phyloP scores from a whole-genome alignment of 225 moss, liverwort and hornwort genomes.

The Polytrichum commune region DNA sequence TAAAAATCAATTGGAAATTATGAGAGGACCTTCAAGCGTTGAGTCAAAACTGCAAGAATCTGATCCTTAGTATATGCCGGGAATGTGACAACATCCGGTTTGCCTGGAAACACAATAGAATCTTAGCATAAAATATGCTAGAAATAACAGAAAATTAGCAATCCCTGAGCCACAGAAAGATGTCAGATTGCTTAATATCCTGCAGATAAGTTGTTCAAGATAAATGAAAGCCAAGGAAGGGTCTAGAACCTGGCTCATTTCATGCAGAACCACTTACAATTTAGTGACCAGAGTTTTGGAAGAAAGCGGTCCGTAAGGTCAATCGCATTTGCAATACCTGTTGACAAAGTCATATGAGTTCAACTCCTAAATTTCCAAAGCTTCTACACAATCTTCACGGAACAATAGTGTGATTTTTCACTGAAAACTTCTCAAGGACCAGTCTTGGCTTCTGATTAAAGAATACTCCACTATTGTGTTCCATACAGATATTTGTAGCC shows the following conservation, averaged over 20 bases:
- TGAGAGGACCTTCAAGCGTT: constrained; percentile 57
- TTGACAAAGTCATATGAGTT: constrained; percentile 8
- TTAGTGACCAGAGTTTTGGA: constrained; percentile 70
- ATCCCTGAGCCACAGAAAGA: no score
- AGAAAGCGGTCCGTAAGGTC: constrained; percentile 90
- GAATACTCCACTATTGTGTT: no score
- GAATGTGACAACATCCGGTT: constrained; percentile 83
- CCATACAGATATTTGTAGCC: no score
- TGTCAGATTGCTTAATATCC: no score
- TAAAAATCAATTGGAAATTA: neutral
- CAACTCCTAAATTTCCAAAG: neutral
- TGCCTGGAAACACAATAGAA: constrained; percentile 44
- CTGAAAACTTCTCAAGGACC: neutral
- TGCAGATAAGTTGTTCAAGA: neutral
- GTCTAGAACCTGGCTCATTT: neutral
- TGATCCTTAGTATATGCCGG: constrained; percentile 91
- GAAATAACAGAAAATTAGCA: neutral
- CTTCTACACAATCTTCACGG: neutral
- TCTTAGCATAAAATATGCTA: neutral
- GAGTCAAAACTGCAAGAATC: constrained; percentile 66
- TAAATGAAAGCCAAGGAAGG: neutral
- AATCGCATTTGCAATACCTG: constrained; percentile 87
- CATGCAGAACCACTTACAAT: constrained; percentile 45
- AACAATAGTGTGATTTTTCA: neutral
- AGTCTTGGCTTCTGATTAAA: constrained; percentile 10